Evolutionary conservation across 371 early-diverging fungal genomes (phyloP).

Genomic region (Zychaea mexicana): DNA sequence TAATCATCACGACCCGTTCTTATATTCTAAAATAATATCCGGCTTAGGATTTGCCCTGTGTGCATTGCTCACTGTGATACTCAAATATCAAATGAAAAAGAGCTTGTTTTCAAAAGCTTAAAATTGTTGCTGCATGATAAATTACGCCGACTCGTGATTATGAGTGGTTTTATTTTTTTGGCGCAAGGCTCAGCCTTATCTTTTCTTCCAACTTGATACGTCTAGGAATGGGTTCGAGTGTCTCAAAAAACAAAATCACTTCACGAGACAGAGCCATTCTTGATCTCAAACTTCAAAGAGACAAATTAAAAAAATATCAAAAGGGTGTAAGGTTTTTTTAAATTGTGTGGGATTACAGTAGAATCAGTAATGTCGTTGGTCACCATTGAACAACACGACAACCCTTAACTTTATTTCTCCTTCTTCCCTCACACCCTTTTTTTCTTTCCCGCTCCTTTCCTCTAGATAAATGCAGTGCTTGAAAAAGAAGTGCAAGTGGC

Average conservation of each 20-base stretch:
- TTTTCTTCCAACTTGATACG: neutral
- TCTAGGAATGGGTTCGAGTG: constrained; percentile 8
- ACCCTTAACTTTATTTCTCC: too few species aligned
- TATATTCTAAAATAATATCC: too few species aligned
- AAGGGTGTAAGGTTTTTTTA: constrained; percentile 40
- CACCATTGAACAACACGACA: too few species aligned
- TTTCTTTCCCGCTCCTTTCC: too few species aligned
- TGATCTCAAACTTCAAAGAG: constrained; percentile 93
- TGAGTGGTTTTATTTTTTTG: neutral
- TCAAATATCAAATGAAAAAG: too few species aligned
- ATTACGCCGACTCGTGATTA: too few species aligned
- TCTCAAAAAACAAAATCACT: constrained; percentile 67
- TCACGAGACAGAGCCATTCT: constrained; percentile 90
- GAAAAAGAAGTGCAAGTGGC: constrained; percentile 72
- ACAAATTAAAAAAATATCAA: constrained; percentile 90
- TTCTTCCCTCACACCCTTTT: too few species aligned
- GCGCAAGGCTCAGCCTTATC: neutral
- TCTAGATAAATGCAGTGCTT: constrained; percentile 65
- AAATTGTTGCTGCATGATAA: too few species aligned
- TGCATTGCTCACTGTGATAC: too few species aligned
- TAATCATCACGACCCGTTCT: too few species aligned
- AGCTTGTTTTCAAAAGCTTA: too few species aligned
- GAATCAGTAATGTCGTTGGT: neutral
- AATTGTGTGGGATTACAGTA: neutral
- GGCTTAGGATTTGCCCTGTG: too few species aligned